Evolutionary conservation across 139 green algal genomes (phyloP).

Genomic region (Micractinium sp.): DNA sequence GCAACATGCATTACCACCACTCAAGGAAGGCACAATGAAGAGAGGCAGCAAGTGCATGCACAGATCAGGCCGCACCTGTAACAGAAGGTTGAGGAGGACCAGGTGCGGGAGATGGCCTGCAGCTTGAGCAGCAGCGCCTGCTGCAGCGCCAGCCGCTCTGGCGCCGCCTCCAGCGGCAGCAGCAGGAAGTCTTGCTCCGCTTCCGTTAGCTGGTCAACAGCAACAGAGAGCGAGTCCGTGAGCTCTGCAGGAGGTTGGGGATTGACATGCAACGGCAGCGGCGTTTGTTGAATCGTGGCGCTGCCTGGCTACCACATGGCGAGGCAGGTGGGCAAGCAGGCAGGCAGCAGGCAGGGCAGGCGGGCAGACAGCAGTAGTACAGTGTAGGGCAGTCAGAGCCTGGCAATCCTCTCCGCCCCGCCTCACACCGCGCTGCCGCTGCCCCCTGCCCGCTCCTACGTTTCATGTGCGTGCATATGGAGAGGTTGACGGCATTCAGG

Average conservation of each 20-base stretch:
- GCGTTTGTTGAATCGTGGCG: neutral
- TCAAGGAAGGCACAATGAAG: neutral
- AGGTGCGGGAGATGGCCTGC: neutral
- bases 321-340: neutral
- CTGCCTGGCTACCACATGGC: neutral
- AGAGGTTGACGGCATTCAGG: conserved; percentile 21
- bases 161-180: conserved; percentile 41
- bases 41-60: neutral
- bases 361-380: neutral
- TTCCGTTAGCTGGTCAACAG: neutral
- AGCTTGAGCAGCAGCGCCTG: neutral
- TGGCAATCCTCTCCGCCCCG: neutral
- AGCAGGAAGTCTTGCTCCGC: neutral
- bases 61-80: neutral
- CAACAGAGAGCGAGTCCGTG: neutral
- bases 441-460: neutral
- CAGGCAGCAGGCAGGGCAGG: neutral
- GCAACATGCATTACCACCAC: neutral
- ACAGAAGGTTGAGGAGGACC: neutral
- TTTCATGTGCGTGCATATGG: conserved; percentile 3
- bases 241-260: neutral
- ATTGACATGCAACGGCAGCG: neutral
- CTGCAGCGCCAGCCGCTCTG: conserved; percentile 34
- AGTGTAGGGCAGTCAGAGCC: neutral
- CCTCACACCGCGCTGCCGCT: neutral